Percentiles rank a stretch among this genome's conserved stretches.
Evolutionary conservation across 306 rosid genomes (phyloP).

Genomic region (Gleditsia sinensis): DNA sequence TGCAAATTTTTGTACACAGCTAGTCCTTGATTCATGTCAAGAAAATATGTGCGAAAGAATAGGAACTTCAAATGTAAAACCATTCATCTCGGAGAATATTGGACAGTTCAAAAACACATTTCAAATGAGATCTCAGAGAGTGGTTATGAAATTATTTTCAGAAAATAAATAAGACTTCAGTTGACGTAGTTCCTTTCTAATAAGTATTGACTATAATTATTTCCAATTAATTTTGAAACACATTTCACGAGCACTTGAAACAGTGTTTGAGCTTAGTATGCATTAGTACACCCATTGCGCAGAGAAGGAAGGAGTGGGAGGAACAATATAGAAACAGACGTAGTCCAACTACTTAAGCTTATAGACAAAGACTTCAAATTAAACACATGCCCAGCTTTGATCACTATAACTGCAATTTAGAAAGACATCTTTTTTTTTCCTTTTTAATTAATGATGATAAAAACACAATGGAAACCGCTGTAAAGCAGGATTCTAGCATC

Average conservation of each 20-base stretch:
- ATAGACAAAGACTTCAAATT: not conserved
- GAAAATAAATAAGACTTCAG: constrained; percentile 20
- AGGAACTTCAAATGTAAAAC: not conserved
- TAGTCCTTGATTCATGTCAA: constrained; percentile 7
- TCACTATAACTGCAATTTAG: not conserved
- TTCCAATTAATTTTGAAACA: not conserved
- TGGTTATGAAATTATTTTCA: not conserved
- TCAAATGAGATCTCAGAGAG: not conserved
- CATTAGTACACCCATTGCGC: not conserved
- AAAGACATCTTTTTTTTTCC: not conserved
- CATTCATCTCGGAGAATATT: not conserved
- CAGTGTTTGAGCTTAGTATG: not conserved
- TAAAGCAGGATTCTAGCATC: not conserved
- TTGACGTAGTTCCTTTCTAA: not conserved
- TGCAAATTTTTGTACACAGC: constrained; percentile 35
- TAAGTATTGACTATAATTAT: not conserved
- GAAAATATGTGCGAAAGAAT: not conserved
- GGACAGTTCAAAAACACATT: constrained; percentile 1
- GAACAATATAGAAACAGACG: not conserved
- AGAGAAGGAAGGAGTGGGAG: not conserved
- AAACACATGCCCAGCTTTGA: not conserved
- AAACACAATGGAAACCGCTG: not conserved
- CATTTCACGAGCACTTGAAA: not conserved
- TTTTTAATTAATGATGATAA: not conserved
- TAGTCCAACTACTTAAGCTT: constrained; percentile 14